Conservation (phyloP, 2,329 filamentous ascomycete genomes). For the Westerdykella aurantiaca region DNA sequence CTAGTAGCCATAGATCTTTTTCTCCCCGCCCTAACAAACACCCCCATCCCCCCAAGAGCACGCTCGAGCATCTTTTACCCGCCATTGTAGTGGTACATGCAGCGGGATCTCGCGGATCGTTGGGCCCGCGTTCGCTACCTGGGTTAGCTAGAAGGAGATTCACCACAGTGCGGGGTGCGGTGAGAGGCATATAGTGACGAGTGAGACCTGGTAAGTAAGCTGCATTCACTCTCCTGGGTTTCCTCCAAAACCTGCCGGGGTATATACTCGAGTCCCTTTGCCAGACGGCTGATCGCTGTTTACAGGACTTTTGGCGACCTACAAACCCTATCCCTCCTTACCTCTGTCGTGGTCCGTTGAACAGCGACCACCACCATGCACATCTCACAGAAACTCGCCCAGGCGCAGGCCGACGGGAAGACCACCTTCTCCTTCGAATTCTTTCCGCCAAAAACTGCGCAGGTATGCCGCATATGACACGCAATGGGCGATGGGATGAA, state of each 20-base stretch:
- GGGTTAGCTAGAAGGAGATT: slow-evolving; percentile 31
- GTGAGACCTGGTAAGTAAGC: slow-evolving; percentile 16
- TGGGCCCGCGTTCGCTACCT: slow-evolving; percentile 44
- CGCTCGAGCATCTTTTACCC: neutral
- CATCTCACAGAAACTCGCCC: slow-evolving; percentile 83
- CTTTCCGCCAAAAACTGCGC: slow-evolving; percentile 95
- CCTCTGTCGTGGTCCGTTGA: neutral
- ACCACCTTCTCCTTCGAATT: slow-evolving; percentile 99
- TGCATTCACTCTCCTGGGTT: neutral
- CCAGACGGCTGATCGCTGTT: neutral
- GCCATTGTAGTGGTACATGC: slow-evolving; percentile 42
- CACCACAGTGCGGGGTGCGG: slow-evolving; percentile 9
- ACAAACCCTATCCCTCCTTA: neutral
- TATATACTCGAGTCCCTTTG: no score
- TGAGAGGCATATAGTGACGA: slow-evolving; percentile 3
- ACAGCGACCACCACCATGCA: slow-evolving; percentile 62
- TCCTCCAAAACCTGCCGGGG: neutral
- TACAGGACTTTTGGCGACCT: neutral
- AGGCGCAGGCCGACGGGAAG: slow-evolving; percentile 70
- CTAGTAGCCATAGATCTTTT: slow-evolving; percentile 2
- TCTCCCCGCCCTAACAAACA: slow-evolving; percentile 1
- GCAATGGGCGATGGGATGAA: neutral
- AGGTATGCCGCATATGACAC: slow-evolving; percentile 40
- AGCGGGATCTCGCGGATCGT: slow-evolving; percentile 48
- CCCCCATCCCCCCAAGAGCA: slow-evolving; percentile 1